Evolutionary conservation across 2,329 filamentous ascomycete species (phyloP).

Genomic region (Coleophoma eucalyptorum): DNA sequence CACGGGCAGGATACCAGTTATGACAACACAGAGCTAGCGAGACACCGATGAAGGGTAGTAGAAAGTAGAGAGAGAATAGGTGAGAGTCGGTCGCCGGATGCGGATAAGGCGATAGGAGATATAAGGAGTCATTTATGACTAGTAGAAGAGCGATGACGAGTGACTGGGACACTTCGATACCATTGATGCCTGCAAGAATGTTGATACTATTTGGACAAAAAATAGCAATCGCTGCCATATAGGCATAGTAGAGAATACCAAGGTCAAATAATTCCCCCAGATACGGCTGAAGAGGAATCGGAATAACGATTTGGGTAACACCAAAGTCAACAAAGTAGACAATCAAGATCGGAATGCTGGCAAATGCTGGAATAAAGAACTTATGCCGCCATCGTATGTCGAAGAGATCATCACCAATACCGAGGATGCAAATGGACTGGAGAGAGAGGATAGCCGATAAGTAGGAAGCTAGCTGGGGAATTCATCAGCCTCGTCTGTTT

Average conservation of each 20-base stretch:
- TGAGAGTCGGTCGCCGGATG: slow-evolving; percentile 96
- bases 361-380: slow-evolving; percentile 94
- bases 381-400: slow-evolving; percentile 99
- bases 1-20: slow-evolving; percentile 93
- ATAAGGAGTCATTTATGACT: slow-evolving; percentile 81
- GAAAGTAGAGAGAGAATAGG: slow-evolving; percentile 90
- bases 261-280: slow-evolving; percentile 79
- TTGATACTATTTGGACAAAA: slow-evolving; percentile 99
- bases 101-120: slow-evolving; percentile 77
- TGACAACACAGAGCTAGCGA: slow-evolving; percentile 81
- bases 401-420: slow-evolving; percentile 92
- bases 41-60: slow-evolving; percentile 91
- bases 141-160: slow-evolving; percentile 84
- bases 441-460: slow-evolving; percentile 91
- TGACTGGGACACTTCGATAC: slow-evolving; percentile 93
- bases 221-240: slow-evolving; percentile 95
- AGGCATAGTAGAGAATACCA: slow-evolving; percentile 81
- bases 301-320: slow-evolving; percentile 92
- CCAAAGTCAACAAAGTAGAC: slow-evolving; percentile 99
- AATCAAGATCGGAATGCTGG: slow-evolving; percentile 87
- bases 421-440: slow-evolving; percentile 85
- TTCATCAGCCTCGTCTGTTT: slow-evolving; percentile 4
- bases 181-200: slow-evolving; percentile 98
- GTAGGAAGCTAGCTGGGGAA: slow-evolving; percentile 78
- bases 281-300: slow-evolving; percentile 78